phyloP scores from a whole-genome alignment of 169 alveolate genomes.

The Plasmodium blacklocki region DNA sequence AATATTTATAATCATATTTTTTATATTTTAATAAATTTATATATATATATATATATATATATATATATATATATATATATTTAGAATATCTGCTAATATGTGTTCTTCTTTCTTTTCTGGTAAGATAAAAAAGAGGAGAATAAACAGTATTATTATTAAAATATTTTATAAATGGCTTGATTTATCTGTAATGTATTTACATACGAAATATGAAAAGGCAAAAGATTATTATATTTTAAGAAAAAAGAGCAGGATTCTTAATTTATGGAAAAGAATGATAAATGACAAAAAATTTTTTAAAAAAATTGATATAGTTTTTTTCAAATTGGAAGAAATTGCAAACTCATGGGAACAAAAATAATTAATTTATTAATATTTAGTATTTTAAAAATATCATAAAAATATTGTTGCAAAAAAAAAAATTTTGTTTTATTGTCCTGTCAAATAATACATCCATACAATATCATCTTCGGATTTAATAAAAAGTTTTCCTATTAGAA shows the following conservation, averaged over 20 bases:
- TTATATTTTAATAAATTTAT: background rate
- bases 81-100: background rate
- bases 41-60: too few relatives aligned
- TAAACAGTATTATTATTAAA: conserved; percentile 20
- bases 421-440: conserved; percentile 34
- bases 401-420: too few relatives aligned
- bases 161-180: conserved; percentile 30
- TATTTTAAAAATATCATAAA: background rate
- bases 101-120: conserved; percentile 8
- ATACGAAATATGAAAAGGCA: conserved; percentile 48
- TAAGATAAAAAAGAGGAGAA: conserved; percentile 57
- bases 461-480: conserved; percentile 64
- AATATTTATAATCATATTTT: background rate
- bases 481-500: conserved; percentile 59
- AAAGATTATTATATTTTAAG: conserved; percentile 40
- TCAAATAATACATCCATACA: conserved; percentile 70
- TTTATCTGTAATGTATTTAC: conserved; percentile 17
- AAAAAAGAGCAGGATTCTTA: conserved; percentile 38
- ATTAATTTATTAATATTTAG: background rate
- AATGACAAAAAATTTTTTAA: conserved; percentile 55
- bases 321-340: conserved; percentile 43
- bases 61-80: conserved; percentile 4
- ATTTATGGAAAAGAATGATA: conserved; percentile 50
- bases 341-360: conserved; percentile 51
- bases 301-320: conserved; percentile 50